A percentile compares a stretch with the other conserved stretches of the same genome.
These are phyloP conservation scores for Talaromyces funiculosus DNA, from an alignment of 2,329 filamentous ascomycete species.

Conservation along the genomic window DNA sequence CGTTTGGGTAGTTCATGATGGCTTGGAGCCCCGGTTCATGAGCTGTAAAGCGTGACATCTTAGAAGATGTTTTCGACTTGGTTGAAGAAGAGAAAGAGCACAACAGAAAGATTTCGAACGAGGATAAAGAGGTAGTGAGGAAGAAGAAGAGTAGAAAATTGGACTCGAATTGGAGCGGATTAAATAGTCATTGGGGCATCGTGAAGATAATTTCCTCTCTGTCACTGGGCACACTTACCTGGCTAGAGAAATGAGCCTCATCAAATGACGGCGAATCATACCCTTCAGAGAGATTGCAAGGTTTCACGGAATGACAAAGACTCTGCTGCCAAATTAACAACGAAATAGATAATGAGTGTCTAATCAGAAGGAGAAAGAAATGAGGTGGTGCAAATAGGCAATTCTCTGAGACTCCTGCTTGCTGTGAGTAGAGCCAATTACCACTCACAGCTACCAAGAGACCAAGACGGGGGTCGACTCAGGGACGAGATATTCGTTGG, in stretches of 20 bases:
- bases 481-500: neutral
- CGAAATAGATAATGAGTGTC: neutral
- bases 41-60: neutral
- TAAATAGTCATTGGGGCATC: neutral
- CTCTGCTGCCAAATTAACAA: neutral
- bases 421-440: neutral
- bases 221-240: conserved; percentile 2
- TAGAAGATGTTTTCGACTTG: neutral
- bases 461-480: neutral
- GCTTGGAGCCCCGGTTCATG: neutral
- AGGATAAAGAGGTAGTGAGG: neutral
- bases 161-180: neutral
- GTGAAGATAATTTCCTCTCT: neutral
- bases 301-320: neutral
- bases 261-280: neutral
- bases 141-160: neutral
- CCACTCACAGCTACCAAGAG: neutral
- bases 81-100: neutral
- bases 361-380: neutral
- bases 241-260: neutral
- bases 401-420: neutral
- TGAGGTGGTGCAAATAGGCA: neutral
- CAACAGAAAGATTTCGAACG: neutral
- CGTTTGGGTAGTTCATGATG: neutral
- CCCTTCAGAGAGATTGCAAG: neutral